Conservation (phyloP, 108 stramenopile genomes). For the Conticribra guillardii region DNA sequence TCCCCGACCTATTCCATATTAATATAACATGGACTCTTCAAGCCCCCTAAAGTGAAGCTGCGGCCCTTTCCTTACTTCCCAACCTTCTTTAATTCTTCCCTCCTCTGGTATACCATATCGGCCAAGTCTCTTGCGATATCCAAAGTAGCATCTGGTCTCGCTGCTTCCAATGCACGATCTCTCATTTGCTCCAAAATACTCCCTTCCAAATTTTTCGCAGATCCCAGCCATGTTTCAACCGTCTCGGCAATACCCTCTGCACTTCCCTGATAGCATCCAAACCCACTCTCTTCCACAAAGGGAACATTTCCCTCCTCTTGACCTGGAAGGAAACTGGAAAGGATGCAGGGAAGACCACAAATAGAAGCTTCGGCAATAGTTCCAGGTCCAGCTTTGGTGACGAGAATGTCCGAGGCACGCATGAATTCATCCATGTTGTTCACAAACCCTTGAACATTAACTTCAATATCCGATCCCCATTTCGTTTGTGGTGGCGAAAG, state of each 20-base stretch:
- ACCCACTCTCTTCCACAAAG: slow-evolving; percentile 88
- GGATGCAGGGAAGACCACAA: slow-evolving; percentile 93
- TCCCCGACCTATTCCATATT: no score
- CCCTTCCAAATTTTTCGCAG: slow-evolving; percentile 41
- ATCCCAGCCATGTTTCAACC: slow-evolving; percentile 77
- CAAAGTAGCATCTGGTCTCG: slow-evolving; percentile 82
- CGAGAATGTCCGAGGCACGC: slow-evolving; percentile 85
- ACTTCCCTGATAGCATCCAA: slow-evolving; percentile 84
- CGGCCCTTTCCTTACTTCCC: background rate
- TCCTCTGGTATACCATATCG: slow-evolving; percentile 63
- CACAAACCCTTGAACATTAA: slow-evolving; percentile 87
- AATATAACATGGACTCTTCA: no score
- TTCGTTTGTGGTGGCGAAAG: slow-evolving; percentile 42
- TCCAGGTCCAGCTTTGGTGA: slow-evolving; percentile 95
- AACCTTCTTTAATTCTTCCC: slow-evolving; percentile 27
- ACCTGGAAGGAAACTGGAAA: slow-evolving; percentile 91
- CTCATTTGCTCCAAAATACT: slow-evolving; percentile 58
- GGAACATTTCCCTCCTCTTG: slow-evolving; percentile 97
- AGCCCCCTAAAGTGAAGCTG: no score
- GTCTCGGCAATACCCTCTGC: slow-evolving; percentile 85
- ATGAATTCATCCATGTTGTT: slow-evolving; percentile 97
- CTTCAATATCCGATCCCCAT: slow-evolving; percentile 61
- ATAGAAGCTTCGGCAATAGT: slow-evolving; percentile 96
- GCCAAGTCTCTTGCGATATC: slow-evolving; percentile 89
- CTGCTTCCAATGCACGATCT: slow-evolving; percentile 70